These are phyloP conservation scores for Hirschfeldia incana DNA, from an alignment of 345 rosid genomes.

Conservation along the genomic window DNA sequence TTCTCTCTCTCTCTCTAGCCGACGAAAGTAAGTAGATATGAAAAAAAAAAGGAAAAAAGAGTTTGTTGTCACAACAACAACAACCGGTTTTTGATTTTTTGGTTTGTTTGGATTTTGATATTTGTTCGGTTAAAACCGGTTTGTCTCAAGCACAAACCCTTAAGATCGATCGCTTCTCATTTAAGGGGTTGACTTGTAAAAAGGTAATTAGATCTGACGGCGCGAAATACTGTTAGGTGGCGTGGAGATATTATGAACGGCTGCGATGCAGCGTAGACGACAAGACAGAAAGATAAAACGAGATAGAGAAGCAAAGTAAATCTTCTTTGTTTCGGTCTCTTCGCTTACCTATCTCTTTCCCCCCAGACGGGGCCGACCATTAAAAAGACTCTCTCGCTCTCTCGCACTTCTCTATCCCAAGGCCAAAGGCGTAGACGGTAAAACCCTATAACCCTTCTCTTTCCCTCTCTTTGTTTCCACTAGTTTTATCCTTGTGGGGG, in stretches of 20 bases:
- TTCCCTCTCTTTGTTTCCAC: background rate
- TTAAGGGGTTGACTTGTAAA: background rate
- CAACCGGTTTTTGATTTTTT: slow-evolving; percentile 3
- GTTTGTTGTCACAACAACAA: background rate
- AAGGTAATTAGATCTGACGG: slow-evolving; percentile 27
- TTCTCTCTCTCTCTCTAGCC: slow-evolving; percentile 25
- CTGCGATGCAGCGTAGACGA: slow-evolving; percentile 27
- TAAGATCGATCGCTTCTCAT: background rate
- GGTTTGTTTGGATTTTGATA: slow-evolving; percentile 1
- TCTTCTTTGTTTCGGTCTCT: background rate
- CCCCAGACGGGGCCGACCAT: slow-evolving; percentile 39
- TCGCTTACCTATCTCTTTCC: slow-evolving; percentile 34
- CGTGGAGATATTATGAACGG: slow-evolving; percentile 11
- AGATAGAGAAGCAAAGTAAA: background rate
- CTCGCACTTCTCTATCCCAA: slow-evolving; percentile 9
- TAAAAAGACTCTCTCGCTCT: slow-evolving; percentile 25
- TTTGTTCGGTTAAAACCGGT: slow-evolving; percentile 17
- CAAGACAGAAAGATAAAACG: background rate
- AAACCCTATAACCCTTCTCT: slow-evolving; percentile 5
- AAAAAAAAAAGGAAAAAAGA: background rate
- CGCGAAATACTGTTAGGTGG: slow-evolving; percentile 3
- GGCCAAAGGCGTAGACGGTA: slow-evolving; percentile 20
- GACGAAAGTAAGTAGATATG: slow-evolving; percentile 26
- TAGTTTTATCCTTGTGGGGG: background rate
- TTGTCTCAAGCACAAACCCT: background rate